These are phyloP conservation scores for Senna tora DNA, from an alignment of 306 rosid genomes.

Conservation along the genomic window DNA sequence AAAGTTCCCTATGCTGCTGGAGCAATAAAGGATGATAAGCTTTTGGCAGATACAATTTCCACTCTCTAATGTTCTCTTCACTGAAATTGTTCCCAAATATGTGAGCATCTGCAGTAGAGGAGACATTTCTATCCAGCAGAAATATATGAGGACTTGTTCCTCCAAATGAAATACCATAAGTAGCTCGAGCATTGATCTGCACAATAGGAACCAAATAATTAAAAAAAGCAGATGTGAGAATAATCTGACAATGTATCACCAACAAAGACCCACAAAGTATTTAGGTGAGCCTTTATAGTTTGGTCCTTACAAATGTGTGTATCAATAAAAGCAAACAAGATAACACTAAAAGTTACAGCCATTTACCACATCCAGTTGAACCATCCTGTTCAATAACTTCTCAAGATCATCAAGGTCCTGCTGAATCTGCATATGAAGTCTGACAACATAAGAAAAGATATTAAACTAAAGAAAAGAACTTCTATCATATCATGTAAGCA, in stretches of 20 bases:
- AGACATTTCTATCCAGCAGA: conserved; percentile 47
- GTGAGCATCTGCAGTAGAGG: conserved; percentile 44
- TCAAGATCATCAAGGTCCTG: conserved; percentile 74
- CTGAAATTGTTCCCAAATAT: conserved; percentile 40
- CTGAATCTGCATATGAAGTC: conserved; percentile 68
- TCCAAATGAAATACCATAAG: conserved; percentile 77
- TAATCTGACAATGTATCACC: conserved; percentile 12
- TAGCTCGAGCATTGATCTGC: conserved; percentile 92
- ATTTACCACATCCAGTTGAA: conserved; percentile 86
- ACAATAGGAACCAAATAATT: conserved; percentile 38
- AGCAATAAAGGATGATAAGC: conserved; percentile 87
- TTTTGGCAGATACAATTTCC: conserved; percentile 75
- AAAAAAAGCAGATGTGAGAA: conserved; percentile 2
- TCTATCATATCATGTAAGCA: conserved; percentile 36
- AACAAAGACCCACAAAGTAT: conserved; percentile 1
- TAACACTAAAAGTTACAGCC: conserved; percentile 35
- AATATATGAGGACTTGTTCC: conserved; percentile 73
- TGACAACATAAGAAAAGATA: conserved; percentile 33
- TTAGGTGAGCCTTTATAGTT: neutral
- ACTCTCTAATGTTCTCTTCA: conserved; percentile 52
- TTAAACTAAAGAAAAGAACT: conserved; percentile 24
- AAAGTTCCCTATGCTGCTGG: conserved; percentile 63
- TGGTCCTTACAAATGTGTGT: conserved; percentile 18
- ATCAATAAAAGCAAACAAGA: conserved; percentile 1
- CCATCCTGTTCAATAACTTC: conserved; percentile 54